Evolutionary conservation across 768 basidiomycete species (phyloP).

Genomic region (Mycena filopes): DNA sequence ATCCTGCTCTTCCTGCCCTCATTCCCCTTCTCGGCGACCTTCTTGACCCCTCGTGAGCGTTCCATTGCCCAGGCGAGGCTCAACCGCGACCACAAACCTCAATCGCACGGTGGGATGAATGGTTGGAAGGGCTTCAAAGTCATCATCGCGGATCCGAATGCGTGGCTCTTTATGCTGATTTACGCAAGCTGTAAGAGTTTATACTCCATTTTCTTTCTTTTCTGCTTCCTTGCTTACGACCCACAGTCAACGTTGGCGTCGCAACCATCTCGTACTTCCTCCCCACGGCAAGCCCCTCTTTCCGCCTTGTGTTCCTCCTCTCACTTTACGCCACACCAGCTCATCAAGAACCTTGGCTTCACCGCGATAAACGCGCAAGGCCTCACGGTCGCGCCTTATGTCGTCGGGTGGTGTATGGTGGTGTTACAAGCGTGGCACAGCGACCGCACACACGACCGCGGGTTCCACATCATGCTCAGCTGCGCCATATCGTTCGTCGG

Average conservation of each 20-base stretch:
- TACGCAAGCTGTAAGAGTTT: conserved; percentile 63
- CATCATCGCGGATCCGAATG: conserved; percentile 58
- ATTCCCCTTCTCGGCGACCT: conserved; percentile 64
- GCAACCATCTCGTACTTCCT: conserved; percentile 68
- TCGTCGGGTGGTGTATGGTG: conserved; percentile 66
- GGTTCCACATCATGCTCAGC: conserved; percentile 66
- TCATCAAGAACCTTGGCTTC: conserved; percentile 67
- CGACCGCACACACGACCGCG: conserved; percentile 63
- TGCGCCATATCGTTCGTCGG: conserved; percentile 57
- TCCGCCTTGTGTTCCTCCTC: neutral
- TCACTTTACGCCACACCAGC: conserved; percentile 38
- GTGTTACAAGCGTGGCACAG: conserved; percentile 65
- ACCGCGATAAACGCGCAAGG: conserved; percentile 67
- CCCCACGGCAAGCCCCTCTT: conserved; percentile 52
- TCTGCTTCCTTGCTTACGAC: neutral
- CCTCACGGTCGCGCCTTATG: conserved; percentile 67
- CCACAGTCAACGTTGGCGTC: conserved; percentile 63
- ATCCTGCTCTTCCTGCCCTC: conserved; percentile 63
- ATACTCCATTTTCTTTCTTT: neutral
- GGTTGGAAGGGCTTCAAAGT: conserved; percentile 67
- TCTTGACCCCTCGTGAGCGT: conserved; percentile 61
- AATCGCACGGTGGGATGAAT: conserved; percentile 67
- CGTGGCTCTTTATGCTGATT: conserved; percentile 63
- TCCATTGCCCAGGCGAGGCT: conserved; percentile 69
- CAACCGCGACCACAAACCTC: conserved; percentile 64